These are phyloP conservation scores for Apocynum venetum DNA, from an alignment of 257 asterid species.

Conservation along the genomic window DNA sequence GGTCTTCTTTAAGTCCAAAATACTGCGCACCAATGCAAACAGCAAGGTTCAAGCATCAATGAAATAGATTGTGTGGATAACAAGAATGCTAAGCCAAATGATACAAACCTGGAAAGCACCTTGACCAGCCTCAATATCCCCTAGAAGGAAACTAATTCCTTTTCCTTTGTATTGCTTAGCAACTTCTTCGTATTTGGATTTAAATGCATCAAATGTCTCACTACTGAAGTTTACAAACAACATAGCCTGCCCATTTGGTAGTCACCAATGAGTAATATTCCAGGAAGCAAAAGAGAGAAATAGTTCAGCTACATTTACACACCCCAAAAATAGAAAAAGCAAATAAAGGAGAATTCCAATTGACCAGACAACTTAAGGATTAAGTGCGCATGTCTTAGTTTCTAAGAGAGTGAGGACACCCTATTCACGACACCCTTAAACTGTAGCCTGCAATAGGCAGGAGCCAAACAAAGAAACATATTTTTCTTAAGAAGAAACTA, in stretches of 20 bases:
- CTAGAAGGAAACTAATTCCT: slow-evolving; percentile 63
- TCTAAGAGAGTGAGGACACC: neutral
- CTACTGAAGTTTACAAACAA: slow-evolving; percentile 57
- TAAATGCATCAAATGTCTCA: slow-evolving; percentile 58
- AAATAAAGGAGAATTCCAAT: neutral
- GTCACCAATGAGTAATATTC: neutral
- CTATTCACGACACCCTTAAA: neutral
- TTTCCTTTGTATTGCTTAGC: slow-evolving; percentile 68
- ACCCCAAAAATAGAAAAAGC: neutral
- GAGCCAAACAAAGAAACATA: neutral
- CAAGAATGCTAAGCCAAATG: slow-evolving; percentile 17
- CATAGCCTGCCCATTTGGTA: slow-evolving; percentile 61
- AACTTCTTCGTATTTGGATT: slow-evolving; percentile 65
- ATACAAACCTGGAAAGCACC: slow-evolving; percentile 88
- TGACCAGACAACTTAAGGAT: neutral
- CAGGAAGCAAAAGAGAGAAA: slow-evolving; percentile 2
- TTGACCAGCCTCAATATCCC: slow-evolving; percentile 79
- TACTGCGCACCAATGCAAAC: slow-evolving; percentile 42
- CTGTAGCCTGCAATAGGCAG: neutral
- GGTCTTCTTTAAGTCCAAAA: slow-evolving; percentile 83
- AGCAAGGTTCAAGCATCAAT: slow-evolving; percentile 6
- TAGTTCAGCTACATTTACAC: neutral
- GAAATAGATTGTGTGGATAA: slow-evolving; percentile 4
- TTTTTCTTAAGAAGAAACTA: neutral
- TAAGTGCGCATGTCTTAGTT: neutral